Conservation (phyloP, 73 alveolate species). For the Symbiodinium natans region DNA sequence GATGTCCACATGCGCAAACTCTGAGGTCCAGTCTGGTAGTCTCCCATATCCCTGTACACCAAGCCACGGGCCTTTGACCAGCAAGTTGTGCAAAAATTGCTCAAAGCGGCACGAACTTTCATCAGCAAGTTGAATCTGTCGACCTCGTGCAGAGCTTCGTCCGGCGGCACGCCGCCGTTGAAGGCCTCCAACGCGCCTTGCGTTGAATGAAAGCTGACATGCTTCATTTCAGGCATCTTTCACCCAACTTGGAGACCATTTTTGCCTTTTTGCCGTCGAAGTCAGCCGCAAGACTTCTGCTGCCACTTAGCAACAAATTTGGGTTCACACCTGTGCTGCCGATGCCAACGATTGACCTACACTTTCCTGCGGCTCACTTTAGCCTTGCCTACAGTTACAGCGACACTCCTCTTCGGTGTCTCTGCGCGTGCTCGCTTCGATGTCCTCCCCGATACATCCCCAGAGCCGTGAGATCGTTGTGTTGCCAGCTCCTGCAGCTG, state of each 20-base stretch:
- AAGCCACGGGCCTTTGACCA: constrained; percentile 66
- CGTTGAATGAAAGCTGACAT: background rate
- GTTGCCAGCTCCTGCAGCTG: constrained; percentile 16
- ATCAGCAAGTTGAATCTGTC: background rate
- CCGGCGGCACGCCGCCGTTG: constrained; percentile 93
- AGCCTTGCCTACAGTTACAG: no score
- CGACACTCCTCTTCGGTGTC: constrained; percentile 8
- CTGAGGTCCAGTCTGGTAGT: constrained; percentile 41
- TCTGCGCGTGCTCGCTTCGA: constrained; percentile 15
- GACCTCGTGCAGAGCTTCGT: constrained; percentile 89
- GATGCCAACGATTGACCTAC: no score
- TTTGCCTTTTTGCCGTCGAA: no score
- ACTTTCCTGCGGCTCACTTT: no score
- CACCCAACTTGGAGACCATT: no score
- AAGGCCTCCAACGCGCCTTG: constrained; percentile 90
- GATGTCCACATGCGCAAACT: no score
- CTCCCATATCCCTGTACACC: constrained; percentile 92
- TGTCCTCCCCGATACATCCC: background rate
- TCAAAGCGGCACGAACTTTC: background rate
- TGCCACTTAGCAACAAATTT: background rate
- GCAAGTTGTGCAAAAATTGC: background rate
- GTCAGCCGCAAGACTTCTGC: background rate
- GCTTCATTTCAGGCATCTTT: background rate
- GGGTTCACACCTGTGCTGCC: background rate
- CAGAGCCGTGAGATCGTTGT: constrained; percentile 1